Conservation (phyloP, 208 protist species). For the Plasmodiophora brassicae region DNA sequence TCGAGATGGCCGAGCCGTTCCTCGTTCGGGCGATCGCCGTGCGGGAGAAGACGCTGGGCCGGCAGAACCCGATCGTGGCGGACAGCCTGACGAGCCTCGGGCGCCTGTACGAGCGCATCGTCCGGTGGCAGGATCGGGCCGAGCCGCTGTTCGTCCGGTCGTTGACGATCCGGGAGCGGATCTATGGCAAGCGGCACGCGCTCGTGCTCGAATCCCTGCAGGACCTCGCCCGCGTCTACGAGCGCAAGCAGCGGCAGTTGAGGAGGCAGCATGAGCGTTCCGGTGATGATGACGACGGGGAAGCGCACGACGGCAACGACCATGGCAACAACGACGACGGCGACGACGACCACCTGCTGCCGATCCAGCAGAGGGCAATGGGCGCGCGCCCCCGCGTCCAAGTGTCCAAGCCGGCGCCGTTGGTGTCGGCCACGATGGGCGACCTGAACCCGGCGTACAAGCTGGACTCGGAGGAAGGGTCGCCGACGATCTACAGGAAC, state of each 20-base stretch:
- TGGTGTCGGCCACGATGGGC: not conserved
- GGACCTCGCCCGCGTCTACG: not conserved
- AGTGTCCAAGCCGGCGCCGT: no score
- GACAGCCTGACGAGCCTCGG: not conserved
- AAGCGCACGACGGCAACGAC: not conserved
- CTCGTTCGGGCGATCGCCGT: not conserved
- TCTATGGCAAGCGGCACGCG: conserved; percentile 4
- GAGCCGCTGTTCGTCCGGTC: not conserved
- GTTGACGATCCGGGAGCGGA: conserved; percentile 4
- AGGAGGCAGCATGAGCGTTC: no score
- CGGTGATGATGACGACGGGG: no score
- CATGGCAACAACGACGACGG: not conserved
- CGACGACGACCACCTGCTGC: not conserved
- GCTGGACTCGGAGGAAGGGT: not conserved
- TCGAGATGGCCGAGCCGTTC: not conserved
- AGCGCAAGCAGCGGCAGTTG: not conserved
- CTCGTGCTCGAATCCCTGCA: not conserved
- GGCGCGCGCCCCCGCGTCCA: not conserved
- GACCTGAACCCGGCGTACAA: not conserved
- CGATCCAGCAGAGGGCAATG: not conserved
- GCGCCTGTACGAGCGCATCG: not conserved
- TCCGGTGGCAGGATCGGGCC: not conserved
- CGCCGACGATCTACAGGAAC: not conserved
- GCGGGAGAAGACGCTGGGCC: not conserved
- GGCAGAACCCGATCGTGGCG: conserved; percentile 2